These are phyloP conservation scores for Mortierella sp. DNA, from an alignment of 371 early-diverging fungal genomes.

Conservation along the genomic window DNA sequence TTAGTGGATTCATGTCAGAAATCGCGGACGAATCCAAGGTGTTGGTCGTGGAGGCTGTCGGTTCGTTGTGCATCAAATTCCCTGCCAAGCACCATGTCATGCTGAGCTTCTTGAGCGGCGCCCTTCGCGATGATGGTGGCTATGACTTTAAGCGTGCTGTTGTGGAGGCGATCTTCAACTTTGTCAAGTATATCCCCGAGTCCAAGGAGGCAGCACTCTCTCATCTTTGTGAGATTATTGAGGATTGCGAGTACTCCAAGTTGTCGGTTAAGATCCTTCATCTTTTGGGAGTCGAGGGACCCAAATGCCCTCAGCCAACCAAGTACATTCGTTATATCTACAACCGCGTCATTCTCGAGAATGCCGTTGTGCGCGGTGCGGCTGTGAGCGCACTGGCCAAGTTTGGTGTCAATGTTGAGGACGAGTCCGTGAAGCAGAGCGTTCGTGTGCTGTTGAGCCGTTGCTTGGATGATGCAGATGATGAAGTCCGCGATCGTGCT, in stretches of 20 bases:
- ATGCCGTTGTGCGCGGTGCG: conserved; percentile 96
- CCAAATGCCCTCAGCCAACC: conserved; percentile 88
- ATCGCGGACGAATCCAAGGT: conserved; percentile 99
- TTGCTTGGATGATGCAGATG: conserved; percentile 97
- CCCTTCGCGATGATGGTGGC: conserved; percentile 97
- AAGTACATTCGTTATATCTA: conserved; percentile 98
- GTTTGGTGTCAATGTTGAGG: conserved; percentile 88
- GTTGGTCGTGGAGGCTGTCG: conserved; percentile 97
- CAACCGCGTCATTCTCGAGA: conserved; percentile 98
- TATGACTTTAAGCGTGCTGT: conserved; percentile 96
- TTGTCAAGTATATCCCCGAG: conserved; percentile 92
- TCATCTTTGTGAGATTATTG: conserved; percentile 98
- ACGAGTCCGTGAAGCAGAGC: conserved; percentile 78
- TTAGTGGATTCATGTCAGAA: conserved; percentile 95
- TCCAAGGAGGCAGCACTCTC: conserved; percentile 94
- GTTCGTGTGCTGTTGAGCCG: conserved; percentile 89
- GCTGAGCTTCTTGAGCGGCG: conserved; percentile 91
- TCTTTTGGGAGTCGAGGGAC: conserved; percentile 95
- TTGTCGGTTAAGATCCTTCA: conserved; percentile 95
- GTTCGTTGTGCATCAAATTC: conserved; percentile 95
- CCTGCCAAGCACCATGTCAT: conserved; percentile 94
- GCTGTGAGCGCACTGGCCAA: conserved; percentile 95
- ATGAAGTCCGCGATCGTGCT: conserved; percentile 98
- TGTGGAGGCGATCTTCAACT: conserved; percentile 97
- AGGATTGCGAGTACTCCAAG: conserved; percentile 98